phyloP scores from a whole-genome alignment of 2,329 filamentous ascomycete species.

The Beauveria varroae region DNA sequence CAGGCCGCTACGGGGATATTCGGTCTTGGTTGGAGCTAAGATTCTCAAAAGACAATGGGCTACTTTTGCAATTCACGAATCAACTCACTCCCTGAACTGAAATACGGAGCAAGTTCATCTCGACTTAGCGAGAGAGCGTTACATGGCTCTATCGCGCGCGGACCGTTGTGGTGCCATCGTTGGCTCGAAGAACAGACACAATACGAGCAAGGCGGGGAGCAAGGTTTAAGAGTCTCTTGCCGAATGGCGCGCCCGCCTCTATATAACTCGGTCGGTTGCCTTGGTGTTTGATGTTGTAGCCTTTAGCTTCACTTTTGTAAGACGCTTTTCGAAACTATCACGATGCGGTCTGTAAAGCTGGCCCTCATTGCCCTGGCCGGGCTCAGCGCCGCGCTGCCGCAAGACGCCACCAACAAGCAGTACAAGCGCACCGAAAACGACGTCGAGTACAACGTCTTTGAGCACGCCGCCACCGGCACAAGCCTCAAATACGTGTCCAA shows the following conservation, averaged over 20 bases:
- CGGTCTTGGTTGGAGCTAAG: not conserved
- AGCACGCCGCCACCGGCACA: conserved; percentile 38
- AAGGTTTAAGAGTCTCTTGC: not conserved
- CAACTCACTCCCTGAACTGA: not conserved
- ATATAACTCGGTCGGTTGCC: not conserved
- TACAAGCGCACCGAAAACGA: conserved; percentile 14
- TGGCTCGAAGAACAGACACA: not conserved
- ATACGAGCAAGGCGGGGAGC: no score
- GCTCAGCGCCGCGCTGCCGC: not conserved
- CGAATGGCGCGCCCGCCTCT: not conserved
- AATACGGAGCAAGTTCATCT: not conserved
- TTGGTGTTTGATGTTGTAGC: accelerated
- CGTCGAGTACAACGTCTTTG: conserved; percentile 35
- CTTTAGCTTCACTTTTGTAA: not conserved
- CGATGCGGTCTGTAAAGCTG: not conserved
- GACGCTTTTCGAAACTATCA: not conserved
- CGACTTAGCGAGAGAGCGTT: not conserved
- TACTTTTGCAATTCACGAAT: not conserved
- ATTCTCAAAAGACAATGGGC: not conserved
- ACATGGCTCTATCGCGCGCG: not conserved
- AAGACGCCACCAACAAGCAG: conserved; percentile 11
- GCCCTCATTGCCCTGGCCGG: conserved; percentile 9
- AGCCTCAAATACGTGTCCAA: conserved; percentile 41
- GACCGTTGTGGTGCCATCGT: not conserved
- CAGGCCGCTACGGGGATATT: not conserved